phyloP scores from a whole-genome alignment of 202 grass and related monocot species.

The Carex sylvatica region DNA sequence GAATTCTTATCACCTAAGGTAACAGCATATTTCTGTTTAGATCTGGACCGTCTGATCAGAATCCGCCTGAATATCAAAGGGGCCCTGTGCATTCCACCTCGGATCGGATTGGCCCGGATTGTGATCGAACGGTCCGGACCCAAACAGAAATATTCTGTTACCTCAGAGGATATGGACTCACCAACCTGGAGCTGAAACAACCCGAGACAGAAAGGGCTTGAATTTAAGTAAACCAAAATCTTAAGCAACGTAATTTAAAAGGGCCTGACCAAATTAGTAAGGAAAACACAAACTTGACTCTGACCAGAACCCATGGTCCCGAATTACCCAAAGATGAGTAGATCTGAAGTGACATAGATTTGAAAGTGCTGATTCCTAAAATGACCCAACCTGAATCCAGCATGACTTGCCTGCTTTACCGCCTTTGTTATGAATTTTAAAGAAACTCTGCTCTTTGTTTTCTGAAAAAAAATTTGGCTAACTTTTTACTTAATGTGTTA shows the following conservation, averaged over 20 bases:
- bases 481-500: slow-evolving; percentile 2
- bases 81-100: too few species aligned
- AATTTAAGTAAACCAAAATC: slow-evolving; percentile 3
- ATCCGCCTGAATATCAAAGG: too few species aligned
- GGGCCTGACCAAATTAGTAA: not conserved
- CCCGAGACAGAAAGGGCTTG: not conserved
- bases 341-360: not conserved
- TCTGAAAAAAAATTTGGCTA: not conserved
- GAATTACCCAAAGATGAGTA: not conserved
- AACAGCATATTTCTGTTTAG: too few species aligned
- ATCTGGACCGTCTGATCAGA: too few species aligned
- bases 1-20: too few species aligned
- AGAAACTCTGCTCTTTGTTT: not conserved
- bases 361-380: not conserved
- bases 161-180: too few species aligned
- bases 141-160: too few species aligned
- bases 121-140: too few species aligned
- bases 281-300: not conserved
- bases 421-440: not conserved
- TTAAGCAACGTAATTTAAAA: not conserved
- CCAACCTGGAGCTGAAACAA: not conserved
- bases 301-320: not conserved
- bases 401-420: not conserved
- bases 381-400: not conserved
- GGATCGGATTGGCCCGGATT: too few species aligned